These are phyloP conservation scores for Cronartium quercuum DNA, from an alignment of 1,284 basidiomycete species.

Conservation along the genomic window DNA sequence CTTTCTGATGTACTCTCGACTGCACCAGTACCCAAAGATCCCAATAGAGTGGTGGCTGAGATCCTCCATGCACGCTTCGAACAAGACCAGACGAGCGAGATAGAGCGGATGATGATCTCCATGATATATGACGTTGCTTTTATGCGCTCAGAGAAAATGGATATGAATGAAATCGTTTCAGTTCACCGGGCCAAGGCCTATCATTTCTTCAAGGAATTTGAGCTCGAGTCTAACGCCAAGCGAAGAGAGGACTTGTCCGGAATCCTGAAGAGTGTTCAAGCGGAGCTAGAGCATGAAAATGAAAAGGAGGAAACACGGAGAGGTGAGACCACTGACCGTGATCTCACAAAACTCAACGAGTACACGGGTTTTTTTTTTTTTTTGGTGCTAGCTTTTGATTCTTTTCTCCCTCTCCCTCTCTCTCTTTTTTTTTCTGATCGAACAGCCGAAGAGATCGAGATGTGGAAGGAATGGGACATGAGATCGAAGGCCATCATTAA, in stretches of 20 bases:
- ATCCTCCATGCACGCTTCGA: background rate
- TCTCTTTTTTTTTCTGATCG: background rate
- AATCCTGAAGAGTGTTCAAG: too few relatives aligned
- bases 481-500: background rate
- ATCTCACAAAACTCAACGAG: background rate
- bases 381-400: too few relatives aligned
- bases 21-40: background rate
- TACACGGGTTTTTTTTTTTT: background rate
- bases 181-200: too few relatives aligned
- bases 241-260: too few relatives aligned
- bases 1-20: background rate
- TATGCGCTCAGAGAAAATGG: background rate
- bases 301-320: background rate
- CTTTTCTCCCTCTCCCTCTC: background rate
- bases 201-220: too few relatives aligned
- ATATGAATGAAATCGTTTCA: background rate
- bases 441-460: background rate
- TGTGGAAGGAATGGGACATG: background rate
- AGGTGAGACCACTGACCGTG: background rate
- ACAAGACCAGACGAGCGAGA: background rate
- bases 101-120: background rate
- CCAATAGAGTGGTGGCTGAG: background rate
- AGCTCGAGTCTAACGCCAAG: too few relatives aligned
- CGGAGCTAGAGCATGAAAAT: too few relatives aligned
- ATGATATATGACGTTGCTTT: background rate